Percentiles rank a stretch among this genome's conserved stretches.
These are phyloP conservation scores for Mycena albidolilacea DNA, from an alignment of 768 basidiomycete species.

Conservation along the genomic window DNA sequence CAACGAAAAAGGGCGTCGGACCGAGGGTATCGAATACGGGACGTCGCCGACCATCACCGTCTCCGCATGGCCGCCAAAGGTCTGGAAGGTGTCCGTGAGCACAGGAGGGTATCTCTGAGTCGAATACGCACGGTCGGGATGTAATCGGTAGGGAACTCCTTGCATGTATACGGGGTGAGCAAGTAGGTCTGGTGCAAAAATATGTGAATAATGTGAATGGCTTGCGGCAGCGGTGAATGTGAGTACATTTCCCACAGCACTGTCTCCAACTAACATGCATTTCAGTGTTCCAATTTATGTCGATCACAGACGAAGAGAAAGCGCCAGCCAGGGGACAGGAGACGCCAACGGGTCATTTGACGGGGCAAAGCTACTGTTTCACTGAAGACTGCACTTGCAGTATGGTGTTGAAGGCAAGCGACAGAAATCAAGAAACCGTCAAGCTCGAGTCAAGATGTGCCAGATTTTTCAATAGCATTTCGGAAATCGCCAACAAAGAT, in stretches of 20 bases:
- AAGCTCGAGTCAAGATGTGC: too few species aligned
- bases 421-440: too few species aligned
- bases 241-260: constrained; percentile 95
- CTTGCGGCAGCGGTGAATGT: not conserved
- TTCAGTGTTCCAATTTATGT: constrained; percentile 55
- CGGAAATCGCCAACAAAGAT: too few species aligned
- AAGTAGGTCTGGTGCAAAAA: constrained; percentile 82
- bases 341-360: too few species aligned
- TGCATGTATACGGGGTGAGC: constrained; percentile 96
- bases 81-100: constrained; percentile 60
- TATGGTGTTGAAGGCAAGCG: too few species aligned
- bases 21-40: constrained; percentile 99
- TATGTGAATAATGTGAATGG: constrained; percentile 1
- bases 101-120: constrained; percentile 32
- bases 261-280: constrained; percentile 97
- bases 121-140: constrained; percentile 89
- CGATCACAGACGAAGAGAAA: too few species aligned
- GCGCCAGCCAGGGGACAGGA: too few species aligned
- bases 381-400: too few species aligned
- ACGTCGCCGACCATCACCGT: constrained; percentile 99
- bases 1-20: constrained; percentile 56
- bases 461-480: too few species aligned
- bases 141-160: constrained; percentile 99
- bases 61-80: constrained; percentile 98
- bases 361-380: too few species aligned